Evolutionary conservation across 805 yeast genomes (phyloP).

Genomic region (Ogataea saltuana): DNA sequence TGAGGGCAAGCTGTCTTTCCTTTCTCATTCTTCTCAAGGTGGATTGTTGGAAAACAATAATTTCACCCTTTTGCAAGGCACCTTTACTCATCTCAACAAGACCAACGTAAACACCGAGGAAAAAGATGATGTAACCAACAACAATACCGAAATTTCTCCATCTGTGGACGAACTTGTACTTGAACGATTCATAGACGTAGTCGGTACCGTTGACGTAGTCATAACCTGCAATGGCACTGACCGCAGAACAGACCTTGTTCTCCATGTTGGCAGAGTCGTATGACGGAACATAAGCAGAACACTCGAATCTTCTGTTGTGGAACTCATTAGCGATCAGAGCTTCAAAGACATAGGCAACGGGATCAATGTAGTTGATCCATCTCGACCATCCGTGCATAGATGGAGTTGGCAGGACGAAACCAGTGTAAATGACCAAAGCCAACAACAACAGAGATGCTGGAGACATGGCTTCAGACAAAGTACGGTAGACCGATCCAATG

Average conservation of each 20-base stretch:
- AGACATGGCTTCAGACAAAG: conserved; percentile 54
- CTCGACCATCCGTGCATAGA: conserved; percentile 61
- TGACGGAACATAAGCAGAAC: conserved; percentile 50
- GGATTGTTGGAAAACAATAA: conserved; percentile 56
- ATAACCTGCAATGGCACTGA: conserved; percentile 61
- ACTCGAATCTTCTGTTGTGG: conserved; percentile 44
- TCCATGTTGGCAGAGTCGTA: conserved; percentile 28
- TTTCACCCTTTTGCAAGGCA: conserved; percentile 71
- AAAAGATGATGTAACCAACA: conserved; percentile 54
- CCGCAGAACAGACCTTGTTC: conserved; percentile 38
- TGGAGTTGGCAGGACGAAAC: conserved; percentile 56
- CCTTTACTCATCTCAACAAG: conserved; percentile 60
- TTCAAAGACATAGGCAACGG: conserved; percentile 57
- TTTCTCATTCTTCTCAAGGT: conserved; percentile 50
- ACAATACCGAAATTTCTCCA: conserved; percentile 84
- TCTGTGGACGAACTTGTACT: conserved; percentile 54
- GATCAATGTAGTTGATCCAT: conserved; percentile 61
- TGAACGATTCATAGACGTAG: conserved; percentile 51
- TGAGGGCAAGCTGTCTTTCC: conserved; percentile 31
- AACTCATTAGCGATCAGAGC: conserved; percentile 61
- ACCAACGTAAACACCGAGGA: conserved; percentile 52
- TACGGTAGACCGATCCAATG: conserved; percentile 47
- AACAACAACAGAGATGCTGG: conserved; percentile 54
- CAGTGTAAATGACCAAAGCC: conserved; percentile 51
- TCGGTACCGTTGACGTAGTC: conserved; percentile 56